These are phyloP conservation scores for Talaromyces atroroseus DNA, from an alignment of 2,329 filamentous ascomycete species.

Conservation along the genomic window DNA sequence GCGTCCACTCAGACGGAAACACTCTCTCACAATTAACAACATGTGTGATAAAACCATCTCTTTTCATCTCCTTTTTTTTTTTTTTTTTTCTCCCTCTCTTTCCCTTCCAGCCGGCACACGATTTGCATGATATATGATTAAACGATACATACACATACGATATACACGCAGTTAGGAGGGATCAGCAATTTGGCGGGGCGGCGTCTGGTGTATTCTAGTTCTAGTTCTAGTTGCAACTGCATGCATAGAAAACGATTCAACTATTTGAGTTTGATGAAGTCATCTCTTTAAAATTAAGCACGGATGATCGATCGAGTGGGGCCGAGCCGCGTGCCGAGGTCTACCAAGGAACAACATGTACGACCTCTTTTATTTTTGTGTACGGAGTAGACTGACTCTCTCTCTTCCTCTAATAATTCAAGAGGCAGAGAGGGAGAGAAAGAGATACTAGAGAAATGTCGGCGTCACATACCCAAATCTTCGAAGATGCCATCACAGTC, in stretches of 20 bases:
- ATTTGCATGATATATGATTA: neutral
- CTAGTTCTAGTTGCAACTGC: too few relatives aligned
- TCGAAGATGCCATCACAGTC: constrained; percentile 34
- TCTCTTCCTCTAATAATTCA: neutral
- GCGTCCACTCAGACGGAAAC: constrained; percentile 12
- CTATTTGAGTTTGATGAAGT: too few relatives aligned
- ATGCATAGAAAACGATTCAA: too few relatives aligned
- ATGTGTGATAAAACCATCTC: too few relatives aligned
- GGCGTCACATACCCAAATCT: constrained; percentile 23
- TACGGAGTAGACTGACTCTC: too few relatives aligned
- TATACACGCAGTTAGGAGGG: neutral
- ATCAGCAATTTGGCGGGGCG: neutral
- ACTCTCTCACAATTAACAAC: neutral
- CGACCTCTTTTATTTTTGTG: too few relatives aligned
- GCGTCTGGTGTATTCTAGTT: too few relatives aligned
- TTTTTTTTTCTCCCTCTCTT: neutral
- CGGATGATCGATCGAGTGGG: too few relatives aligned
- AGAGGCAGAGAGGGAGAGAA: too few relatives aligned
- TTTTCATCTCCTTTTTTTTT: neutral
- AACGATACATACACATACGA: neutral
- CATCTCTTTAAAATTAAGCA: too few relatives aligned
- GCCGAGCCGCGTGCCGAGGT: too few relatives aligned
- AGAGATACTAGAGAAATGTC: constrained; percentile 3
- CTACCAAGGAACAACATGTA: too few relatives aligned
- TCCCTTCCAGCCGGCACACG: neutral